A percentile compares a stretch with the other conserved stretches of the same genome.
phyloP scores from a whole-genome alignment of 148 eudicot genomes.

The Silene latifolia region DNA sequence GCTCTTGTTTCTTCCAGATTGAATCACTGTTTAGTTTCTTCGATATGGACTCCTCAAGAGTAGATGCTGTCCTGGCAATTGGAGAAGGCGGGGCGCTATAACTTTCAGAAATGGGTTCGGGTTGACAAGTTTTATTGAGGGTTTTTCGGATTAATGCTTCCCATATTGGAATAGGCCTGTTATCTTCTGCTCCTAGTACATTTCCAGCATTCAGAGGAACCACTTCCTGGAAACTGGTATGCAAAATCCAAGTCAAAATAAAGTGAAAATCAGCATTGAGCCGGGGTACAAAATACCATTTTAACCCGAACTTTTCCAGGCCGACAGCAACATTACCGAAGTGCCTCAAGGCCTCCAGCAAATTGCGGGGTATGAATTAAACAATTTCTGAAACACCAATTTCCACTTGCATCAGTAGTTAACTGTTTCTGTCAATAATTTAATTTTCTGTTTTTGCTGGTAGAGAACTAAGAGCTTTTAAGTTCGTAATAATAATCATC shows the following conservation, averaged over 20 bases:
- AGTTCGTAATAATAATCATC: no score
- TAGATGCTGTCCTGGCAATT: constrained; percentile 42
- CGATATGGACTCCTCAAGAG: constrained; percentile 32
- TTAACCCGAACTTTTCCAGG: no score
- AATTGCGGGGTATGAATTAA: no score
- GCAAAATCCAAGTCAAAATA: not conserved
- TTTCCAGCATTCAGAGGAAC: constrained; percentile 87
- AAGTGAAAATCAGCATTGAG: not conserved
- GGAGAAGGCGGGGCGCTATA: constrained; percentile 86
- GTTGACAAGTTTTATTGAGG: constrained; percentile 51
- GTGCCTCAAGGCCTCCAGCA: no score
- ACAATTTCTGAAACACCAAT: no score
- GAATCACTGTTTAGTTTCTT: constrained; percentile 4
- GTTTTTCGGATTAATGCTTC: constrained; percentile 66
- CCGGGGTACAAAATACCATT: no score
- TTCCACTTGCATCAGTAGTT: no score
- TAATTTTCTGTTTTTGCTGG: no score
- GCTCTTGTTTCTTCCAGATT: constrained; percentile 19
- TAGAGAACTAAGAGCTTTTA: no score
- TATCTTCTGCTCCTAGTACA: constrained; percentile 78
- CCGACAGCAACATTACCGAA: no score
- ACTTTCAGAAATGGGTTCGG: constrained; percentile 47
- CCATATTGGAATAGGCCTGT: constrained; percentile 77
- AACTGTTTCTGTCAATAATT: no score
- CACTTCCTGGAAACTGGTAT: constrained; percentile 84